phyloP scores from a whole-genome alignment of 768 basidiomycete genomes.

The Rhodosporidiobolus sp. region DNA sequence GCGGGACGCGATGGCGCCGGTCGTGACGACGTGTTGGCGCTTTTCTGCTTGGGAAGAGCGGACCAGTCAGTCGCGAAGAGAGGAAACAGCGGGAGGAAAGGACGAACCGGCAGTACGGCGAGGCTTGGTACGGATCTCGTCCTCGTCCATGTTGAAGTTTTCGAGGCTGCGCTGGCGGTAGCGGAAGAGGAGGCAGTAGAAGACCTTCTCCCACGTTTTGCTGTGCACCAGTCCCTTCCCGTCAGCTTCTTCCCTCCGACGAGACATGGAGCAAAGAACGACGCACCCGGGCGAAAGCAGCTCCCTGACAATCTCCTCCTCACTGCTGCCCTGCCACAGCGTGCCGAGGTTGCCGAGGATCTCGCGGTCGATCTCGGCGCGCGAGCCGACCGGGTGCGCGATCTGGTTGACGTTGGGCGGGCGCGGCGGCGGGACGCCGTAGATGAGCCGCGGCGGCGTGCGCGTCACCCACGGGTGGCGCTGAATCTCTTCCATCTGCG shows the following conservation, averaged over 20 bases:
- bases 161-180: slow-evolving; percentile 75
- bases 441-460: slow-evolving; percentile 44
- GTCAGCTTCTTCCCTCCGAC: not conserved
- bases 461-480: slow-evolving; percentile 75
- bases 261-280: not conserved
- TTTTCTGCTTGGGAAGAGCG: not conserved
- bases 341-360: slow-evolving; percentile 86
- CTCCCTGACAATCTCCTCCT: slow-evolving; percentile 67
- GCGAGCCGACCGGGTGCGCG: slow-evolving; percentile 63
- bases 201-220: slow-evolving; percentile 91
- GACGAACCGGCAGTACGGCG: slow-evolving; percentile 19
- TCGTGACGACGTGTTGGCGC: slow-evolving; percentile 34
- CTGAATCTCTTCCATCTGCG: slow-evolving; percentile 79
- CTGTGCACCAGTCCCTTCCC: slow-evolving; percentile 45
- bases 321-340: slow-evolving; percentile 77
- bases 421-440: slow-evolving; percentile 22
- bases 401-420: slow-evolving; percentile 59
- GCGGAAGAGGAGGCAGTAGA: slow-evolving; percentile 82
- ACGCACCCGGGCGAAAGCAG: slow-evolving; percentile 57
- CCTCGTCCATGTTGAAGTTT: slow-evolving; percentile 62
- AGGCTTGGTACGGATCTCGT: slow-evolving; percentile 45
- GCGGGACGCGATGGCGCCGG: slow-evolving; percentile 35
- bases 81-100: not conserved
- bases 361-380: slow-evolving; percentile 74
- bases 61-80: too few relatives aligned